Base-by-base conservation (phyloP, 2,329 filamentous ascomycete genomes). In the Xylaria sp. region DNA sequence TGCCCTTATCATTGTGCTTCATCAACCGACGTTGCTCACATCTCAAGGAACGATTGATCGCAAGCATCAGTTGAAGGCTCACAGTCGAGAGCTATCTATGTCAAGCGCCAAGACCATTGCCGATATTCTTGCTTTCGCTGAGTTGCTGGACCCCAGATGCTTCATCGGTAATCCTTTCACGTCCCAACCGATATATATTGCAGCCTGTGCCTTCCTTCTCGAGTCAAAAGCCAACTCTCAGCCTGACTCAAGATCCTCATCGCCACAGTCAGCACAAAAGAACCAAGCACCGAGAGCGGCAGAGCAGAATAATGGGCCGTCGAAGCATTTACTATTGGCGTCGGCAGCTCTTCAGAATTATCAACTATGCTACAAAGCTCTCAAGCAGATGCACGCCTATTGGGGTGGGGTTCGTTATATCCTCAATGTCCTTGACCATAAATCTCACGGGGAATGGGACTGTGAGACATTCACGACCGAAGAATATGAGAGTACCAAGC, bases 381-480 rank as follows among this genome's bases (percentile, higher is more conserved):
- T 97, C 12, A 90, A 94, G 73, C 90, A 93, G 54, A 83, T 97
- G n/a, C 89, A 96, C 73, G 86, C 87, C 0, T 96, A 96, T 76
- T 97, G 93, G 93, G 92, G 92, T 42, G 93, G 93, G 8, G 91
- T 93, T 29, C 91, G 92, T 66, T 97, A 97, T 77, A 97, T 97
- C 47, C 82, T 97, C 44, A 95, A 92, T 0, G 93, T 93, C 0
- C 82, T 97, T 12, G 93, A 97, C 74, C 93, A 97, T 74, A 96
- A 96, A 78, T 90, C 93, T 16, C 93, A 95, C 78, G 93, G 93
- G 0, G 93, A 95, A 44, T 92, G 91, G 80, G 93, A 97, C 75
- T 93, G 87, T 68, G 88, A 90, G 75, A 89, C 87, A 0, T 90
- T 85, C 70, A 90, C 87, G 0, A 82, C 81, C 0, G 93, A 97